Conservation (phyloP, 192 early-diverging fungal genomes). For the Backusella sp. region DNA sequence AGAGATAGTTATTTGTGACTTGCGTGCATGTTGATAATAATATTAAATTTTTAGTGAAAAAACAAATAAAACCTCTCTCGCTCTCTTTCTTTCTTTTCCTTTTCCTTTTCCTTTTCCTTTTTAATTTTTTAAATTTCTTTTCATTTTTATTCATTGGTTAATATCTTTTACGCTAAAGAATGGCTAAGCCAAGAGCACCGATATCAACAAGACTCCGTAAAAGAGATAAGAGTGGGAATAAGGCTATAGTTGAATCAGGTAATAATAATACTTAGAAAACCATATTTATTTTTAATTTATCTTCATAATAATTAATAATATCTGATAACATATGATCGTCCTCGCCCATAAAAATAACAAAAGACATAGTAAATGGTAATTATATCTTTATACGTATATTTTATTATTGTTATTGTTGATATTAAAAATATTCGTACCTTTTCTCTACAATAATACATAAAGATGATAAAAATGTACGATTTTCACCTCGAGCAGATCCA, state of each 20-base stretch:
- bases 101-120: not conserved
- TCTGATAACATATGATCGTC: not conserved
- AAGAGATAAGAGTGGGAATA: not conserved
- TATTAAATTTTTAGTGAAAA: conserved; percentile 7
- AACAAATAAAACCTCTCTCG: not conserved
- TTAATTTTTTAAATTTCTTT: not conserved
- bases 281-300: not conserved
- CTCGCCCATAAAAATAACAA: not conserved
- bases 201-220: conserved; percentile 10
- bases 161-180: not conserved
- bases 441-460: not conserved
- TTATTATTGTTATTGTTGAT: not conserved
- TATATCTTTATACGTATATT: not conserved
- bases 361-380: not conserved
- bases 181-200: conserved; percentile 8
- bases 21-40: conserved; percentile 1
- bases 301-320: not conserved
- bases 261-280: not conserved
- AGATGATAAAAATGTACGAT: conserved; percentile 10
- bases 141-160: not conserved
- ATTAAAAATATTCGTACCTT: not conserved
- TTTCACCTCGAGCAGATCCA: conserved; percentile 3
- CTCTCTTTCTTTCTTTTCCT: not conserved
- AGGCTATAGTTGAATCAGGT: not conserved
- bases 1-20: not conserved